Evolutionary conservation across 2,329 filamentous ascomycete species (phyloP), one percentile per base, ranked within the genome.

Genomic region (Pseudocercospora vitis): DNA sequence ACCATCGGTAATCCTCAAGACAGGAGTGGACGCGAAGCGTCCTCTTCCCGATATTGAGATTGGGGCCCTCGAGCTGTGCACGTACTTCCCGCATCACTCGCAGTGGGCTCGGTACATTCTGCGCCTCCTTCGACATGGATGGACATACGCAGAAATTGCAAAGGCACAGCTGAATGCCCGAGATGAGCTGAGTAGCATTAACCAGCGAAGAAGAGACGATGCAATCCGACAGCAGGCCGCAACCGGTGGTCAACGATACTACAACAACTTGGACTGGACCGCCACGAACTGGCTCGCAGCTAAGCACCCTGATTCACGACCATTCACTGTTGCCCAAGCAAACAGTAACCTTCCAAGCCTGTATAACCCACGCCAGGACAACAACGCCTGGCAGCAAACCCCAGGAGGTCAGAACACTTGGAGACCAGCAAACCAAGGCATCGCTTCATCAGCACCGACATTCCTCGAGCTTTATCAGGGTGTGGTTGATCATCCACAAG

Each of bases 101-200:
- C 29, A 19, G 2, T 51, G 39, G 35, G 29, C 49, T 1, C 35
- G 31, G 31, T 32, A 44, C 39, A 16, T 45, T 14, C 26, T 51
- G 6, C 49, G 49, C 28, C 39, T 45, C 5, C 14, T 44, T 9
- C n/a, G 37, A 1, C 45, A 51, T 39, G 26, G 19, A 24, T 51
- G 49, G 49, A 24, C 7, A 18, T 32, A 23, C 18, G 26, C 23
- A 2, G 28, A 44, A 7, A 45, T 45, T 4, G 39, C 19, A 2
- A 33, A 44, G 18, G 49, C 49, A 0, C 37, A 51, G 21, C 37
- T 51, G n/a, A 4, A 33, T 18, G 49, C 49, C 6, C 28, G 49
- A 28, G 49, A 21, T 6, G 49, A 39, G 26, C 39, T 44, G 18
- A 32, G 8, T 14, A 14, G 26, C 9, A 39, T 19, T 18, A 35